Percentiles rank a stretch among this genome's conserved stretches.
These are phyloP conservation scores for Sistotremastrum niveocremeum DNA, from an alignment of 768 basidiomycete genomes.

Conservation along the genomic window DNA sequence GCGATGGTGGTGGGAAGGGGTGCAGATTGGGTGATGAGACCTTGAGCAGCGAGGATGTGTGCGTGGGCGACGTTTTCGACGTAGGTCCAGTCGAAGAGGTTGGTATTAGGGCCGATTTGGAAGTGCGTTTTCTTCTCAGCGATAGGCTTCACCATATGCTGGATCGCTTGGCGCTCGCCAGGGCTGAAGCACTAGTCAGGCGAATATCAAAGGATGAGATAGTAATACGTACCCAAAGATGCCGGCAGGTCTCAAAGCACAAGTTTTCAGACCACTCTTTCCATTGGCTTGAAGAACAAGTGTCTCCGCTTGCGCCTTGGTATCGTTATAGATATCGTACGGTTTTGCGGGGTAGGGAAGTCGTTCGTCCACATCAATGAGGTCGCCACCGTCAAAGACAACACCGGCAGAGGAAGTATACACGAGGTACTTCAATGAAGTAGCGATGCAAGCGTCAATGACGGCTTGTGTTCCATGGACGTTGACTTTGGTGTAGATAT, in stretches of 20 bases:
- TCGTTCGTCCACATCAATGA: constrained; percentile 83
- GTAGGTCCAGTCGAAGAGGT: constrained; percentile 93
- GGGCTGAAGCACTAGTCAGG: constrained; percentile 37
- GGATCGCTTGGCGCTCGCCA: constrained; percentile 79
- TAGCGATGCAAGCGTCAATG: constrained; percentile 64
- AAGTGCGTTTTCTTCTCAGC: constrained; percentile 74
- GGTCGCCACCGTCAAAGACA: constrained; percentile 69
- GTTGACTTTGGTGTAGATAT: constrained; percentile 84
- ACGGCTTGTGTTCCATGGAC: constrained; percentile 82
- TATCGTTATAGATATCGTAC: constrained; percentile 87
- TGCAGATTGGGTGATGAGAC: constrained; percentile 30
- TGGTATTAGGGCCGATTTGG: constrained; percentile 89
- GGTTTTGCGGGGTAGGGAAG: constrained; percentile 56
- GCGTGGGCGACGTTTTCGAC: constrained; percentile 92
- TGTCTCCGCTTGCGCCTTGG: constrained; percentile 81
- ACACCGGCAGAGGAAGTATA: constrained; percentile 92
- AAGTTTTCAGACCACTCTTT: constrained; percentile 70
- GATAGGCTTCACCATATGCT: constrained; percentile 68
- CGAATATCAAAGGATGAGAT: background rate
- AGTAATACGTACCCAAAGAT: constrained; percentile 71
- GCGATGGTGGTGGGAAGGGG: constrained; percentile 28
- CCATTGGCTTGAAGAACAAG: constrained; percentile 80
- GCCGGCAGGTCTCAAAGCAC: constrained; percentile 82
- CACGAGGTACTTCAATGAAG: constrained; percentile 72
- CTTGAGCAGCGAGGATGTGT: constrained; percentile 88